Percentiles rank a stretch among this genome's conserved stretches.
These are phyloP conservation scores for Ustilago esculenta DNA, from an alignment of 1,284 basidiomycete species.

Conservation along the genomic window DNA sequence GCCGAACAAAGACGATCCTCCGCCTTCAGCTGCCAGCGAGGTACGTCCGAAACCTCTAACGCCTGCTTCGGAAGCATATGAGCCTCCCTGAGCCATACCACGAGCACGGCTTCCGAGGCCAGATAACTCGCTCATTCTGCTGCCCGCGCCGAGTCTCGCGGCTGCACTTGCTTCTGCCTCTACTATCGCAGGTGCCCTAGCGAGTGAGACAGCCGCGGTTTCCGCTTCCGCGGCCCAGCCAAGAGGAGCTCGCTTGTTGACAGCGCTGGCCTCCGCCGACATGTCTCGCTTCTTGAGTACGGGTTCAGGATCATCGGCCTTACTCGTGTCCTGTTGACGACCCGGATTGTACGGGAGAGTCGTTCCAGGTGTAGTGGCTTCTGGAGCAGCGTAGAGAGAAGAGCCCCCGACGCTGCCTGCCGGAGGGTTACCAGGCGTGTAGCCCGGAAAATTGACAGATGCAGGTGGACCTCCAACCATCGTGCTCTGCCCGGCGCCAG, in stretches of 20 bases:
- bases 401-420: not conserved
- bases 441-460: not conserved
- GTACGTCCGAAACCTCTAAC: not conserved
- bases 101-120: not conserved
- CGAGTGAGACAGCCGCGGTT: not conserved
- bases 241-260: constrained; percentile 1
- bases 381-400: too few species aligned
- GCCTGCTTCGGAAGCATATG: constrained; percentile 6
- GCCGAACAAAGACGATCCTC: too few species aligned
- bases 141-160: too few species aligned
- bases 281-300: constrained; percentile 21
- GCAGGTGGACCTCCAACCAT: constrained; percentile 1
- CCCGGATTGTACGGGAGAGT: too few species aligned
- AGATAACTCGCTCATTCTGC: too few species aligned
- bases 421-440: not conserved
- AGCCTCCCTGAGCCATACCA: not conserved
- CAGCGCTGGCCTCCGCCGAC: not conserved
- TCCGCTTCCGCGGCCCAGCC: not conserved
- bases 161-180: too few species aligned
- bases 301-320: not conserved
- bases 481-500: not conserved
- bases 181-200: not conserved
- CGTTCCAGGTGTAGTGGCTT: too few species aligned
- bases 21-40: constrained; percentile 3
- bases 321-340: not conserved